These are phyloP conservation scores for Fusarium sp. DNA, from an alignment of 2,329 filamentous ascomycete species.

Conservation along the genomic window DNA sequence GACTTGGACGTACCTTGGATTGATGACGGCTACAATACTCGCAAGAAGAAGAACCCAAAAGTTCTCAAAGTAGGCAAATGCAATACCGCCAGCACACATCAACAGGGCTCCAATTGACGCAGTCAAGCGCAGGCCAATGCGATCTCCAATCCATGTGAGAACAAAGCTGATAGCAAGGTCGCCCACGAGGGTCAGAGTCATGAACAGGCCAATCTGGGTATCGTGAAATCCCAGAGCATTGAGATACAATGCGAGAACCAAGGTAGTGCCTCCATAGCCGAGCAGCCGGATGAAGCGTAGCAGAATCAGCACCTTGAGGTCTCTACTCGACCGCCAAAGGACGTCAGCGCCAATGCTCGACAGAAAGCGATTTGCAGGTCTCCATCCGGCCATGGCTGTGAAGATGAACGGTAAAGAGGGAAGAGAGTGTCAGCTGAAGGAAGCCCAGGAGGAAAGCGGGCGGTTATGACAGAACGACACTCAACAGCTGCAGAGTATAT, in stretches of 20 bases:
- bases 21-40: conserved; percentile 37
- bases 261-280: conserved; percentile 39
- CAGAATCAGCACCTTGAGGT: conserved; percentile 37
- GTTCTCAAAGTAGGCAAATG: conserved; percentile 34
- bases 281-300: conserved; percentile 36
- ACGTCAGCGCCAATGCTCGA: conserved; percentile 35
- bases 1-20: conserved; percentile 25
- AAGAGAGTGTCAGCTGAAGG: background rate
- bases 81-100: conserved; percentile 33
- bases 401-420: background rate
- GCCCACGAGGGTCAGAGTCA: conserved; percentile 39
- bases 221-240: conserved; percentile 35
- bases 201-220: conserved; percentile 36
- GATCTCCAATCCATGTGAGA: conserved; percentile 38
- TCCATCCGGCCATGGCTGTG: conserved; percentile 18
- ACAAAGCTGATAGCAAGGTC: conserved; percentile 41
- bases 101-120: conserved; percentile 28
- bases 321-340: conserved; percentile 34
- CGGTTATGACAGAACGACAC: background rate
- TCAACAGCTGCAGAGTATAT: background rate
- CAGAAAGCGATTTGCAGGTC: conserved; percentile 10
- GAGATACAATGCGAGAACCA: conserved; percentile 39
- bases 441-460: background rate
- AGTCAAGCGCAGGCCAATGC: conserved; percentile 29
- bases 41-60: conserved; percentile 36